phyloP scores from a whole-genome alignment of 108 stramenopile genomes.

The Pseudonitzschia multiseries region DNA sequence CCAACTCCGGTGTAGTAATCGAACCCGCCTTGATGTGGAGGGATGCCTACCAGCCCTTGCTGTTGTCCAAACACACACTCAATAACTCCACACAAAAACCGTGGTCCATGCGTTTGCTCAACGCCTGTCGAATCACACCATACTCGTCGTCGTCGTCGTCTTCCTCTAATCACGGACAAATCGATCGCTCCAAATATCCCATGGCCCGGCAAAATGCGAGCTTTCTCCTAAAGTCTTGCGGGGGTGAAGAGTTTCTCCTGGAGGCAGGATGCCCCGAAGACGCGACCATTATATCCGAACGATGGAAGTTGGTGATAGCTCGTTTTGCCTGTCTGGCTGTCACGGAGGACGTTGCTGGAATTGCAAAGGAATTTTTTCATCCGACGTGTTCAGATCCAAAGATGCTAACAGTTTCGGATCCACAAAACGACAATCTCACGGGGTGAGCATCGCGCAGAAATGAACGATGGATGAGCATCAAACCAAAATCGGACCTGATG shows the following conservation, averaged over 20 bases:
- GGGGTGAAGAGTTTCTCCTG: conserved; percentile 36
- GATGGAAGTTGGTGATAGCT: conserved; percentile 39
- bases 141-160: neutral
- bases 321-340: conserved; percentile 43
- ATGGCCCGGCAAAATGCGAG: conserved; percentile 27
- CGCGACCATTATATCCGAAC: conserved; percentile 20
- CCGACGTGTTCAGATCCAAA: conserved; percentile 22
- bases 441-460: too few relatives aligned
- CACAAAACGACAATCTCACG: neutral
- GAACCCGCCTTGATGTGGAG: conserved; percentile 46
- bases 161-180: neutral
- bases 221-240: conserved; percentile 31
- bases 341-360: conserved; percentile 36
- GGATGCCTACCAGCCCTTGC: conserved; percentile 40
- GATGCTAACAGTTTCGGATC: conserved; percentile 24
- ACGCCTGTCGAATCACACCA: conserved; percentile 36
- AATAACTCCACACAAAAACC: conserved; percentile 36
- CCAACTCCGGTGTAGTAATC: conserved; percentile 30
- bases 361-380: conserved; percentile 43
- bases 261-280: conserved; percentile 24
- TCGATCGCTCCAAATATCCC: conserved; percentile 27
- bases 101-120: conserved; percentile 41
- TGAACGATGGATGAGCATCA: too few relatives aligned
- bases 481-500: too few relatives aligned
- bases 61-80: conserved; percentile 15